A percentile compares a stretch with the other conserved stretches of the same genome.
These are phyloP conservation scores for Colletotrichum endophyticum DNA, from an alignment of 2,329 filamentous ascomycete species.

Conservation along the genomic window DNA sequence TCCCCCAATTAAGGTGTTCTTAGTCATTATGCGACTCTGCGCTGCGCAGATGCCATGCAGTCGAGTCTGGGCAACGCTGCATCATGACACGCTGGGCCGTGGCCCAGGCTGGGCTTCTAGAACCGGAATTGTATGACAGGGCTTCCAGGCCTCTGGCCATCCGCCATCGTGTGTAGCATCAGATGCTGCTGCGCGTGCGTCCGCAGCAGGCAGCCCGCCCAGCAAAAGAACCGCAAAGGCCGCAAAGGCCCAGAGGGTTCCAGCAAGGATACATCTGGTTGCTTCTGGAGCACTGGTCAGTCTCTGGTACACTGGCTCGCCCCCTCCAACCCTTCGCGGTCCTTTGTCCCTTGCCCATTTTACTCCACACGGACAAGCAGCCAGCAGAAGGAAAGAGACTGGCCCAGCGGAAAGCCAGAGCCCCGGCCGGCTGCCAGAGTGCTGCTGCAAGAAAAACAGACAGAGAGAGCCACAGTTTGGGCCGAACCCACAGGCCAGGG, in stretches of 20 bases:
- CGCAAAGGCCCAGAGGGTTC: background rate
- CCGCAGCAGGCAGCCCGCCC: background rate
- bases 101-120: background rate
- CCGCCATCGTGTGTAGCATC: background rate
- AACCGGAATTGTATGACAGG: background rate
- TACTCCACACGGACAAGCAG: background rate
- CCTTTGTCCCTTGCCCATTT: slow-evolving; percentile 9
- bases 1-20: slow-evolving; percentile 1
- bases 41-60: background rate
- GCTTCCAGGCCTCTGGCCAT: background rate
- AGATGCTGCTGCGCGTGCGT: background rate
- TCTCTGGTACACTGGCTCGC: background rate
- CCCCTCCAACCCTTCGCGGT: background rate
- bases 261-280: background rate
- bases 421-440: background rate
- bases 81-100: background rate
- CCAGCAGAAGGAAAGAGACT: background rate
- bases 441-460: background rate
- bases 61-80: background rate
- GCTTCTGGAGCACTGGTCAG: background rate
- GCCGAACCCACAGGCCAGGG: background rate
- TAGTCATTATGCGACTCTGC: slow-evolving; percentile 8
- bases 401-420: background rate
- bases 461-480: background rate
- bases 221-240: background rate